phyloP scores from a whole-genome alignment of 805 yeast genomes.

The Yamadazyma tumulicola region DNA sequence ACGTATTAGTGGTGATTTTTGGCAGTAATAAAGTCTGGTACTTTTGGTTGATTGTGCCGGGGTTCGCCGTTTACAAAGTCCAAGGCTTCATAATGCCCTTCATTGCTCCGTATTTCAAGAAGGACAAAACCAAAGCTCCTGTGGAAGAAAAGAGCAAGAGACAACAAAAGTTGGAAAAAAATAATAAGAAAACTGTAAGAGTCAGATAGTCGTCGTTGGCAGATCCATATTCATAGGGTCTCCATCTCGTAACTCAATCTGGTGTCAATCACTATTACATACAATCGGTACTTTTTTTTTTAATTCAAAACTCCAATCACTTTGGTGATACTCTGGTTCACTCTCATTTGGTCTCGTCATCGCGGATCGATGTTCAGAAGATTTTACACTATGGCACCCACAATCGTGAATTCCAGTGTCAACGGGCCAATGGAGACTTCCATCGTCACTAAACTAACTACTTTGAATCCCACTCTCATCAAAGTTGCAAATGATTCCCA shows the following conservation, averaged over 20 bases:
- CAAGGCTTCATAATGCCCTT: slow-evolving; percentile 29
- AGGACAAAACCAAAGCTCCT: slow-evolving; percentile 3
- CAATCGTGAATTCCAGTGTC: slow-evolving; percentile 10
- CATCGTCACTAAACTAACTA: slow-evolving; percentile 9
- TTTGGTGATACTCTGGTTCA: too few relatives aligned
- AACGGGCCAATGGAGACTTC: slow-evolving; percentile 47
- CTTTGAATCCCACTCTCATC: slow-evolving; percentile 43
- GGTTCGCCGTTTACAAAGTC: slow-evolving; percentile 47
- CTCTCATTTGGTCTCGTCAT: neutral
- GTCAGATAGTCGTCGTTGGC: slow-evolving; percentile 6
- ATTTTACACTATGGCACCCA: slow-evolving; percentile 4
- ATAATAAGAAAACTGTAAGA: slow-evolving; percentile 5
- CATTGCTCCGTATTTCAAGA: slow-evolving; percentile 5
- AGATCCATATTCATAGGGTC: too few relatives aligned
- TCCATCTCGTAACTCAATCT: neutral
- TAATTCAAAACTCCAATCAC: too few relatives aligned
- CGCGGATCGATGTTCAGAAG: slow-evolving; percentile 9
- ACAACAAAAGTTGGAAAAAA: slow-evolving; percentile 16
- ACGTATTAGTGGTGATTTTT: slow-evolving; percentile 47
- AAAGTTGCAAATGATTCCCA: slow-evolving; percentile 75
- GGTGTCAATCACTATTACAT: neutral
- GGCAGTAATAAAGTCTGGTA: slow-evolving; percentile 65
- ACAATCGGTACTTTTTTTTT: neutral
- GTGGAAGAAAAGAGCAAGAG: slow-evolving; percentile 15
- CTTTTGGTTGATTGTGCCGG: slow-evolving; percentile 49